phyloP scores from a whole-genome alignment of 495 filamentous ascomycete genomes.

The Tuber indicum region DNA sequence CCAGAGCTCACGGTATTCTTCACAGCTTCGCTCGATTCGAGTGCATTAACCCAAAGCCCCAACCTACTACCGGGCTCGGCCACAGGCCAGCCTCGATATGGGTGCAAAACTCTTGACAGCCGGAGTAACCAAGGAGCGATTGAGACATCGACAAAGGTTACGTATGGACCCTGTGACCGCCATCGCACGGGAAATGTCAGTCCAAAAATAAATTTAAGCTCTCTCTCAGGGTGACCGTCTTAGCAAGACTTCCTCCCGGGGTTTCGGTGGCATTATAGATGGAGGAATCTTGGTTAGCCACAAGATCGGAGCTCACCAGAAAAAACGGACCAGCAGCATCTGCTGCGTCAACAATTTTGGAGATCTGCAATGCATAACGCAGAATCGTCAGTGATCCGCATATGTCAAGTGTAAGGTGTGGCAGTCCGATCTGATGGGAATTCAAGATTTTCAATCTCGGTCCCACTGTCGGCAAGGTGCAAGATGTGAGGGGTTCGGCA shows the following conservation, averaged over 20 bases:
- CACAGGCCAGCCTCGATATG: constrained; percentile 74
- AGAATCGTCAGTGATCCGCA: constrained; percentile 21
- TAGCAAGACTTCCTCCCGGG: constrained; percentile 7
- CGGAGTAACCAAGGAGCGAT: constrained; percentile 84
- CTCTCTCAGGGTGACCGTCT: constrained; percentile 8
- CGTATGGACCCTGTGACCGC: constrained; percentile 48
- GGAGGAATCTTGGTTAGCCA: constrained; percentile 8
- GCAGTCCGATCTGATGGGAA: constrained; percentile 14
- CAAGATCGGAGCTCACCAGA: constrained; percentile 44
- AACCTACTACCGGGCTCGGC: constrained; percentile 63
- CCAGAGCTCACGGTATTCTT: constrained; percentile 69
- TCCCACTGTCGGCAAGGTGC: constrained; percentile 2
- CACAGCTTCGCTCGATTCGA: constrained; percentile 68
- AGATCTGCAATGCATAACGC: constrained; percentile 46
- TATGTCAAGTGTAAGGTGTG: constrained; percentile 25
- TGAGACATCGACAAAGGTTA: constrained; percentile 79
- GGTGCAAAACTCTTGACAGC: constrained; percentile 63
- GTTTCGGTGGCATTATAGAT: constrained; percentile 7
- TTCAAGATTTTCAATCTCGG: constrained; percentile 15
- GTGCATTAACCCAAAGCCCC: constrained; percentile 71
- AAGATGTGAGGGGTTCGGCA: constrained; percentile 20
- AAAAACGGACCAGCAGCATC: constrained; percentile 72
- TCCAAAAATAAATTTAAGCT: constrained; percentile 17
- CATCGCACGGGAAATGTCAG: background rate
- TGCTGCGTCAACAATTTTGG: constrained; percentile 65